Evolutionary conservation across 1,139 yeast genomes (phyloP), one percentile per base, ranked within the genome.

Genomic region (Geotrichum cucujoidarum): DNA sequence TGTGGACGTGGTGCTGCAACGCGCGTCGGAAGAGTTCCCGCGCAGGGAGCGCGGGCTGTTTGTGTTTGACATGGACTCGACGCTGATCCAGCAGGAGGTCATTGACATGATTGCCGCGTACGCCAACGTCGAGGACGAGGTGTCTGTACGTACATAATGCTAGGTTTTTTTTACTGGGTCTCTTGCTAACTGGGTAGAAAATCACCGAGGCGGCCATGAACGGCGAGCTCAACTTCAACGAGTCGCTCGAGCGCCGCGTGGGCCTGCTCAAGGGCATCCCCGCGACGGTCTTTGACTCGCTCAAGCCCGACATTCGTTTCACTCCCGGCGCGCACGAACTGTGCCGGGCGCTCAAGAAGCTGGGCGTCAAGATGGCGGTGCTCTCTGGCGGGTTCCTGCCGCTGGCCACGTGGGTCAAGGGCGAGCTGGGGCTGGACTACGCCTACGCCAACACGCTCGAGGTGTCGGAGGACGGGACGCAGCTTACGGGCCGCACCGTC

Each of bases 51-150:
- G 83, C 61, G 77, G 78, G 57, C 72, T 92, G 43, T 81, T 87
- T 54, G 87, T 94, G 18, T 94, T 94, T 61, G 98, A 94, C 61
- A 94, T 94, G 98, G 99, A 94, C 69, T 90, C 97, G 0, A 94
- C 98, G 0, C 71, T 94, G 62, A 94, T 94, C 57, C 83, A 86
- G 65, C 97, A 94, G 67, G 99, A 94, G 67, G 97, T 92, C 42
- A 92, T 92, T 57, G 99, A 94, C 63, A 70, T 92, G 62, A 90
- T 94, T 57, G 98, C 98, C 2, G 88, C 84, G 0, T 80, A 82
- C 57, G 95, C 92, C n/a, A 74, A 75, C 53, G 89, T 86, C 25
- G 94, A 86, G 58, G 77, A 73, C 2, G 71, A 83, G 62, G 95
- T 87, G 13, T 81, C 85, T 4, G 78, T 40, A 40, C 10, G 41